Conservation (phyloP, 169 alveolate species). For the Babesia divergens region DNA sequence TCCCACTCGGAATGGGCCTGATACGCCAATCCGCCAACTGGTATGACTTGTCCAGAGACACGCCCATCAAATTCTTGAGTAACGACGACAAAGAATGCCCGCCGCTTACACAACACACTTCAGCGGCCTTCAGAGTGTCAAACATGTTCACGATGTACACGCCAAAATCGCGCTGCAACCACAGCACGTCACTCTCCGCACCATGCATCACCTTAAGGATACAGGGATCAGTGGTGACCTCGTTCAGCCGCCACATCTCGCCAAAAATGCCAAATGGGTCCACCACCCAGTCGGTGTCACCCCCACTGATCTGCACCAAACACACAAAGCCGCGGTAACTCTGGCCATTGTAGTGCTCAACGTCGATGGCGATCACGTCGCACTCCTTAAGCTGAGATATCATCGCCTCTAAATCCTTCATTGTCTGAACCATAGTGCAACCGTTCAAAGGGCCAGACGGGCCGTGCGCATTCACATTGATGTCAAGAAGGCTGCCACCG, state of each 20-base stretch:
- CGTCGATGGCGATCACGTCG: constrained; percentile 54
- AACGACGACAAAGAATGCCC: constrained; percentile 73
- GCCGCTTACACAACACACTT: constrained; percentile 77
- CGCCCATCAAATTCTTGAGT: constrained; percentile 77
- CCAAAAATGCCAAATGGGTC: constrained; percentile 86
- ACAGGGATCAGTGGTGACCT: constrained; percentile 88
- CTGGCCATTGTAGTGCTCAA: constrained; percentile 58
- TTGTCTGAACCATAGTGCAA: constrained; percentile 25
- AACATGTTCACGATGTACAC: constrained; percentile 91
- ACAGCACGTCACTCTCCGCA: constrained; percentile 86
- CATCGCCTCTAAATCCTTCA: constrained; percentile 44
- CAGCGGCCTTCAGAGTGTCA: constrained; percentile 92
- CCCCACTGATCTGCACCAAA: constrained; percentile 88
- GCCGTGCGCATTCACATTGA: background rate
- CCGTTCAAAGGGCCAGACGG: background rate
- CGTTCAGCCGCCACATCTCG: constrained; percentile 77
- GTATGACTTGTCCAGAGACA: constrained; percentile 84
- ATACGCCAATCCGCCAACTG: constrained; percentile 92
- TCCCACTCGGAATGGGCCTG: constrained; percentile 87
- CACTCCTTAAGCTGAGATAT: constrained; percentile 14
- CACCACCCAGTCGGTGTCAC: constrained; percentile 85
- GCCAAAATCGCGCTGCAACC: constrained; percentile 95
- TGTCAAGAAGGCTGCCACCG: constrained; percentile 41
- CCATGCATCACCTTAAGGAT: constrained; percentile 94
- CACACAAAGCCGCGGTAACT: constrained; percentile 88